Evolutionary conservation across 2,329 filamentous ascomycete species (phyloP), one percentile per base, ranked within the genome.

Genomic region (Colletotrichum abscissum): DNA sequence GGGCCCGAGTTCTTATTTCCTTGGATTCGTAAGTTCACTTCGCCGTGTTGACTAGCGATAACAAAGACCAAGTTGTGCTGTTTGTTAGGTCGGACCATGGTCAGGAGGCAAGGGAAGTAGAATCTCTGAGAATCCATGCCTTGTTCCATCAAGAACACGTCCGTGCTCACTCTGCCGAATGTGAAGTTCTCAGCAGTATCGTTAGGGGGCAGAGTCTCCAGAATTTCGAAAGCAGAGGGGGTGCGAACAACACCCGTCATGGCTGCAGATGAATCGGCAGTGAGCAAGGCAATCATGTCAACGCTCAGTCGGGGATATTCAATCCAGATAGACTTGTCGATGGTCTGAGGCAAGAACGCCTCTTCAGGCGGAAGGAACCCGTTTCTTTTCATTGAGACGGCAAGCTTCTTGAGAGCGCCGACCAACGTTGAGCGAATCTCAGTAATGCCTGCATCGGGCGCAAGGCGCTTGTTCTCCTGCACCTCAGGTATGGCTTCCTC

Each of bases 301-400:
- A 93, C 89, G 28, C 92, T 92, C 75, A 96, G 88, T 11, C 87
- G 84, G 0, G 94, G 94, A 78, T 97, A 97, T 69, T 92, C 88
- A 19, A 95, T 80, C 95, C 94, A 98, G 52, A 97, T 93, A 0
- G 90, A 91, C 67, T 94, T 94, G 79, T 98, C 93, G 74, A 96
- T 91, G 1, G 92, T 91, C 78, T 95, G 93, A 1, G 93, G 92
- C n/a, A 95, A 86, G 56, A 92, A 88, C 0, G 90, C 85, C 60
- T 92, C 90, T 67, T 92, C 88, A 0, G 92, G 89, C 0, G 94
- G 92, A 77, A 98, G 86, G 70, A 97, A 91, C 26, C 92, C 91
- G 78, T 97, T 97, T 65, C 94, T 88, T 81, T 93, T 92, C 93
- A 98, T 97, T 1, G 94, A 97, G 77, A 93, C 89, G 5, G 93